These are phyloP conservation scores for Gnomoniopsis sp. DNA, from an alignment of 2,329 filamentous ascomycete genomes.

Conservation along the genomic window DNA sequence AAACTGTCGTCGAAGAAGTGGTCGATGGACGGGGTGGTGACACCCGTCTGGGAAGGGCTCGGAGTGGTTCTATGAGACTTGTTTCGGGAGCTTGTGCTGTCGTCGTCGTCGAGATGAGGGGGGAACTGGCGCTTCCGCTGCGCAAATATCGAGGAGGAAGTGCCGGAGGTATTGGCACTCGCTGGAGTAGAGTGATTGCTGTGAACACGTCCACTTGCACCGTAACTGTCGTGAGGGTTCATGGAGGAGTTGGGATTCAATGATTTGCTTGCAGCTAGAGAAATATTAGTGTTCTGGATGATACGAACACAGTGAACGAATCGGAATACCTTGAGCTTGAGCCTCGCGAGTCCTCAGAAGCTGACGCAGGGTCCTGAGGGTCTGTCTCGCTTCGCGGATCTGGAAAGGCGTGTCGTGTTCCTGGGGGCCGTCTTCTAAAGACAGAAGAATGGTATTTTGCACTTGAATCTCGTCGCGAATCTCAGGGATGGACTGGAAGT, in stretches of 20 bases:
- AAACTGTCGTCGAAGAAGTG: slow-evolving; percentile 15
- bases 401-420: slow-evolving; percentile 21
- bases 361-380: slow-evolving; percentile 28
- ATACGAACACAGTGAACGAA: not conserved
- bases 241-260: slow-evolving; percentile 4
- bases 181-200: slow-evolving; percentile 8
- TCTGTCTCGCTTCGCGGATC: slow-evolving; percentile 25
- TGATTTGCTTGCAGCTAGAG: not conserved
- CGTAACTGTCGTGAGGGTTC: not conserved
- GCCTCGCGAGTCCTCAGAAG: slow-evolving; percentile 21
- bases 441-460: slow-evolving; percentile 40
- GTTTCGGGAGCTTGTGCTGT: slow-evolving; percentile 1
- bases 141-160: not conserved
- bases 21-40: slow-evolving; percentile 9
- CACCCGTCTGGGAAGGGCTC: slow-evolving; percentile 13
- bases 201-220: not conserved
- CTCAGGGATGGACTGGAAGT: slow-evolving; percentile 19
- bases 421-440: slow-evolving; percentile 32
- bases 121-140: slow-evolving; percentile 12
- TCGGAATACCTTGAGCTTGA: slow-evolving; percentile 7
- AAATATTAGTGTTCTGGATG: not conserved
- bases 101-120: slow-evolving; percentile 11
- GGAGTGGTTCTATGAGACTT: slow-evolving; percentile 20
- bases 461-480: slow-evolving; percentile 40
- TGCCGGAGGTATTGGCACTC: not conserved